A percentile compares a stretch with the other conserved stretches of the same genome.
Conservation (phyloP, 1,139 yeast species). For the Pichia sp. region DNA sequence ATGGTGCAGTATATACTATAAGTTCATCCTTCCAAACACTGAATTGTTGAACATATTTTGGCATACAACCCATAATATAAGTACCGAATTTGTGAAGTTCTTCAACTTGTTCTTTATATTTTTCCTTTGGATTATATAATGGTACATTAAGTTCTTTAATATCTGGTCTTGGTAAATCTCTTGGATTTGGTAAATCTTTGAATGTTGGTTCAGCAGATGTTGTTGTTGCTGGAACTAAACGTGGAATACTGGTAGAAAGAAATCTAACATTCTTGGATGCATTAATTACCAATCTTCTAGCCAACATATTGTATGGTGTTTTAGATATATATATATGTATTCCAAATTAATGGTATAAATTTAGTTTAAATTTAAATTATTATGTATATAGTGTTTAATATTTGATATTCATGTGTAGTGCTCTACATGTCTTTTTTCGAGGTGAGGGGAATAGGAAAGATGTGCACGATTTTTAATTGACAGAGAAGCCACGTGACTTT, state of each 20-base stretch:
- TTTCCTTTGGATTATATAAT: slow-evolving; percentile 72
- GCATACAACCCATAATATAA: slow-evolving; percentile 71
- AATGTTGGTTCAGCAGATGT: slow-evolving; percentile 16
- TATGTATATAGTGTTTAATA: neutral
- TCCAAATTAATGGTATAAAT: too few relatives aligned
- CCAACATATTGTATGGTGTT: slow-evolving; percentile 8
- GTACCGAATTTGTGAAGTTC: slow-evolving; percentile 80
- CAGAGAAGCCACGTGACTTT: too few relatives aligned
- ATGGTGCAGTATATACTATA: slow-evolving; percentile 69
- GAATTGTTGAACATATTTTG: slow-evolving; percentile 78
- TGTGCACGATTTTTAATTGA: too few relatives aligned
- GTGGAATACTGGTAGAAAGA: slow-evolving; percentile 7
- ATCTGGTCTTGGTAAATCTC: slow-evolving; percentile 28
- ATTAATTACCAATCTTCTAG: slow-evolving; percentile 10
- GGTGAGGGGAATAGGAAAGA: slow-evolving; percentile 10
- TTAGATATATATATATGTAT: neutral
- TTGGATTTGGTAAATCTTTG: slow-evolving; percentile 28
- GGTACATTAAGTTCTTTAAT: slow-evolving; percentile 44
- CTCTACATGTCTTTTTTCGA: neutral
- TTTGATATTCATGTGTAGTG: neutral
- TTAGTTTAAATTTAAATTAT: too few relatives aligned
- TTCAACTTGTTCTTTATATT: slow-evolving; percentile 60
- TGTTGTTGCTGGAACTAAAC: slow-evolving; percentile 12
- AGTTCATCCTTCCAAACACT: slow-evolving; percentile 90
- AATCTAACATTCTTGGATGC: slow-evolving; percentile 10